These are phyloP conservation scores for Aspergillus tanneri DNA, from an alignment of 2,329 filamentous ascomycete species.

Conservation along the genomic window DNA sequence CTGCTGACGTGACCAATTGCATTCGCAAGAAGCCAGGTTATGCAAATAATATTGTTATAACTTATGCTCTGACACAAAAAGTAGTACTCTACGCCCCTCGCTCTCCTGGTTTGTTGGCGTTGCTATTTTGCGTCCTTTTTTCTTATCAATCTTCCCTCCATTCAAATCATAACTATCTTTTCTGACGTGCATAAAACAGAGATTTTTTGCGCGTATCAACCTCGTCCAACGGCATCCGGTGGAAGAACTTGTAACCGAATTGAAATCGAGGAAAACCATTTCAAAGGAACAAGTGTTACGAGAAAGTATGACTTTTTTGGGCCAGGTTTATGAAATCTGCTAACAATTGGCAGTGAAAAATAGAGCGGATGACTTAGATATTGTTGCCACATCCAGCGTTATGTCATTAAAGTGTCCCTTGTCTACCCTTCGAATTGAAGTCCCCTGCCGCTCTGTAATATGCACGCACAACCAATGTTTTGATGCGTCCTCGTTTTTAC, in stretches of 20 bases:
- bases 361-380: conserved; percentile 81
- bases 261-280: conserved; percentile 69
- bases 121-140: too few species aligned
- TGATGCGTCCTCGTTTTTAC: conserved; percentile 86
- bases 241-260: conserved; percentile 65
- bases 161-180: conserved; percentile 1
- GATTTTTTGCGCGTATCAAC: conserved; percentile 69
- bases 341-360: conserved; percentile 62
- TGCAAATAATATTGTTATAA: conserved; percentile 76
- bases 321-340: conserved; percentile 6
- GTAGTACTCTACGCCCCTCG: conserved; percentile 53
- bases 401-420: conserved; percentile 92
- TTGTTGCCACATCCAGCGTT: conserved; percentile 82
- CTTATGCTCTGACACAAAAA: conserved; percentile 89
- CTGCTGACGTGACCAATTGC: conserved; percentile 81
- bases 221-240: conserved; percentile 73
- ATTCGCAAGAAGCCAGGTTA: conserved; percentile 68
- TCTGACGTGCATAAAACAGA: conserved; percentile 49
- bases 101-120: too few species aligned
- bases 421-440: conserved; percentile 75
- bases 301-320: conserved; percentile 60
- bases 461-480: conserved; percentile 95
- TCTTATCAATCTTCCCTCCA: too few species aligned
- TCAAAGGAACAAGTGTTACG: conserved; percentile 76
- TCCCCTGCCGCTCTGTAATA: conserved; percentile 74